Base-by-base conservation (phyloP, 352 stramenopile species). In the Phytophthora uliginosa region DNA sequence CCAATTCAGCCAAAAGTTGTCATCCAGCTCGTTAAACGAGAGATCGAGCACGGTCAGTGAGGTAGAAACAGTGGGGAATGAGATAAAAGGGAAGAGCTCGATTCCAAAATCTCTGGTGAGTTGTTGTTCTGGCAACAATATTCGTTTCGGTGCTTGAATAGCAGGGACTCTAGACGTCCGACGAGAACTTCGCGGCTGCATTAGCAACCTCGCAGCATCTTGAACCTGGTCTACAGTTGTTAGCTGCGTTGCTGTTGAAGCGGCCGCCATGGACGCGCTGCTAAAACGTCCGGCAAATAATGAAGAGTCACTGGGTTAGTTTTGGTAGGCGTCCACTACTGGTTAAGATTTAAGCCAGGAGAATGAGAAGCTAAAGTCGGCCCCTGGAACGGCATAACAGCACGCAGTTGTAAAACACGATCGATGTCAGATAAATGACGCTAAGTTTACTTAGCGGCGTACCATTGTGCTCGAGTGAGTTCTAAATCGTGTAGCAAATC, bases 21-120 rank as follows among this genome's bases (percentile, higher is more conserved):
- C 81, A 12, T 69, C 26, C 7, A 92, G 59, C 3, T 78, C 63
- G 20, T 91, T 92, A 57, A 87, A 90, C 53, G 85, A 91, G 5
- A 92, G 56, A 38, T 92, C 78, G 4, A 92, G 55, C n/a, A 59
- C 52, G 0, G 22, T 53, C 26, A 79, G 26, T 1, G 59, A 74
- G 2, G 28, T 15, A 6, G 62, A 64, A 1, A 73, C 52, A 13
- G 24, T 18, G 47, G 67, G 33, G 31, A 59, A 24, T 9, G 53
- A 31, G 28, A 78, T 52, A 7, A 74, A 68, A 1, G 69, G 59
- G 50, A 81, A 67, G 18, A 85, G 12, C 3, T 81, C 71, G 3
- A 40, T 51, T 9, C 65, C 69, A n/a, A 76, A 69, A 0, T 63
- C 53, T 6, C 63, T 63, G 0, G 22, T 18, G 7, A 81, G 45